Evolutionary conservation across 768 basidiomycete genomes (phyloP), one percentile per base, ranked within the genome.

Genomic region (Coprinopsis marcescibilis): DNA sequence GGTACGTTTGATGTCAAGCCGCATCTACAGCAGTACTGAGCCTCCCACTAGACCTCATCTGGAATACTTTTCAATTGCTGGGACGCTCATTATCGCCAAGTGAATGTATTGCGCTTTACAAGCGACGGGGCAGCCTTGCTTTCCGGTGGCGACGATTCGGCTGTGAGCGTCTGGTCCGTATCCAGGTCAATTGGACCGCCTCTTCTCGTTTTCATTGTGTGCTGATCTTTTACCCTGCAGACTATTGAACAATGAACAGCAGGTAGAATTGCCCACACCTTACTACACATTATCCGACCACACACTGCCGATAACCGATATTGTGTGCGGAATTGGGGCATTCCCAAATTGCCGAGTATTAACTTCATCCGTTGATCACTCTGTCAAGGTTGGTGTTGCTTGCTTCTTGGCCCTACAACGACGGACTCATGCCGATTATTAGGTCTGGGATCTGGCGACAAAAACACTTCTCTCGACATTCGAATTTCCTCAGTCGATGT

Each of bases 81-180:
- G 81, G 94, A 97, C 50, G 94, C 94, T 14, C 95, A 98, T 64
- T 99, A 98, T 67, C 87, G 95, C 48, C 76, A 82, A 60, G 77
- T 97, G 43, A 87, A 79, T 50, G 83, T 85, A 7, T 65, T 98
- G 2, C 80, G 77, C 34, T 98, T 97, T 61, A 87, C 90, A 7
- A 71, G 72, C 15, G 93, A 96, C 58, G 87, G 88, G 26, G 77
- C 75, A 36, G 79, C 83, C 4, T 70, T 99, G 36, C 56, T 97
- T 14, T 88, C 90, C 26, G 91, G 87, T 3, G 91, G 89, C 46
- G 89, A 95, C 52, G 96, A 99, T 60, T 89, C 94, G 35, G 81
- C 82, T 27, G 77, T 92, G 46, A 81, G 78, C 64, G 83, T 97
- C 51, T 98, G 93, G 93, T 84, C 84, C 50, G 73, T 93, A 53